A percentile compares a stretch with the other conserved stretches of the same genome.
These are phyloP conservation scores for Cladophialophora chaetospira DNA, from an alignment of 2,329 filamentous ascomycete genomes.

Conservation along the genomic window DNA sequence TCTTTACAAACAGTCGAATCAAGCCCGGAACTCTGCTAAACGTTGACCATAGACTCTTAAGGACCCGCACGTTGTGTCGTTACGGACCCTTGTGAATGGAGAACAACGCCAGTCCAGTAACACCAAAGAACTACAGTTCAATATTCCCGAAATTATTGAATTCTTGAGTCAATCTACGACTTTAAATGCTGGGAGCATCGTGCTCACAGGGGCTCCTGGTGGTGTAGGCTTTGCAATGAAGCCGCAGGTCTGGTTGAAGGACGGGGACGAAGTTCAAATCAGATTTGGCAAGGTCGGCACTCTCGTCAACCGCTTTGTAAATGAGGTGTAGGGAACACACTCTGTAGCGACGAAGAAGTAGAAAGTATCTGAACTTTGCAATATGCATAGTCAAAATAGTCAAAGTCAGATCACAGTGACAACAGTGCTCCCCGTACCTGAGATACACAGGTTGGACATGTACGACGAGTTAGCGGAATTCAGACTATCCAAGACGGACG, in stretches of 20 bases:
- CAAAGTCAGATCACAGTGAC: too few species aligned
- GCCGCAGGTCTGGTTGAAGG: not conserved
- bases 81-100: conserved; percentile 1
- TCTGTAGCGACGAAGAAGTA: too few species aligned
- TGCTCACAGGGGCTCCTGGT: not conserved
- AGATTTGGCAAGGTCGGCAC: conserved; percentile 1
- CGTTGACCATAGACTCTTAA: not conserved
- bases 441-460: too few species aligned
- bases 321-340: too few species aligned
- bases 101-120: conserved; percentile 1
- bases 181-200: not conserved
- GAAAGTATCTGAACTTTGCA: too few species aligned
- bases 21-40: too few species aligned
- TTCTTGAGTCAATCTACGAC: not conserved
- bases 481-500: too few species aligned
- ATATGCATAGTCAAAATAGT: too few species aligned
- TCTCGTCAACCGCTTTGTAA: too few species aligned
- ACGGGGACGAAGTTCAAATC: conserved; percentile 1
- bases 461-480: too few species aligned
- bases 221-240: conserved; percentile 2
- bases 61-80: not conserved
- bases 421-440: too few species aligned
- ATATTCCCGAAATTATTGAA: conserved; percentile 1
- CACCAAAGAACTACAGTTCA: conserved; percentile 3
- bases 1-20: not conserved